Conservation (phyloP, 164 flowering plant species). For the Protea cynaroides region DNA sequence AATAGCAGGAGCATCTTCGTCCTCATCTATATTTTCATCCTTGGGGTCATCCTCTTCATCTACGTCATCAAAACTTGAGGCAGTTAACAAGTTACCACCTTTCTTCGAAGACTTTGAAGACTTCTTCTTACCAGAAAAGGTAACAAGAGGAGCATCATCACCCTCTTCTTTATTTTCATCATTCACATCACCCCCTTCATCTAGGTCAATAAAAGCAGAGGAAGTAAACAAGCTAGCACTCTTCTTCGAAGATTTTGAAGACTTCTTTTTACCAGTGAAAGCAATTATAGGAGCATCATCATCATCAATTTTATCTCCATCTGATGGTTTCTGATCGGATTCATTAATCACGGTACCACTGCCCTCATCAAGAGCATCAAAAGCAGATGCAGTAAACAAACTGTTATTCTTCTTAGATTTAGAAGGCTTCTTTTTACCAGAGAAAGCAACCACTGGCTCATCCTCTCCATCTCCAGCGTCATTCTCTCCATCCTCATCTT, state of each 20-base stretch:
- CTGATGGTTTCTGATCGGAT: too few species aligned
- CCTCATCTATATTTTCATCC: constrained; percentile 19
- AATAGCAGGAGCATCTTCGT: constrained; percentile 27
- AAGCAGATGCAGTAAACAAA: constrained; percentile 19
- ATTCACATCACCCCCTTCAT: constrained; percentile 5
- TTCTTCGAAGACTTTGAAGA: constrained; percentile 13
- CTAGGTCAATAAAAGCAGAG: constrained; percentile 16
- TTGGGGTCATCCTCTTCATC: constrained; percentile 23
- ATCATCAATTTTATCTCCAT: not conserved
- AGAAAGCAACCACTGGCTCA: constrained; percentile 15
- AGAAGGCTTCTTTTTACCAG: constrained; percentile 60
- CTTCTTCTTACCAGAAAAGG: constrained; percentile 10
- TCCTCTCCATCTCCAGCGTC: constrained; percentile 20
- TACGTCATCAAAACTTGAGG: constrained; percentile 18
- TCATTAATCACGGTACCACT: too few species aligned
- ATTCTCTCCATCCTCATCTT: constrained; percentile 17
- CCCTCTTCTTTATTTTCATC: not conserved
- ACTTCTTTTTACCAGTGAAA: constrained; percentile 25
- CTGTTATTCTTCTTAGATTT: constrained; percentile 36
- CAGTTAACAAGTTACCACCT: constrained; percentile 6
- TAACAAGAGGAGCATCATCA: not conserved
- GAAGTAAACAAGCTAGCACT: constrained; percentile 16
- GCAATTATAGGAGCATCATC: constrained; percentile 1
- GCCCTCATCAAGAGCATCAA: not conserved
- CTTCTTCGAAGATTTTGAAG: constrained; percentile 10